A percentile compares a stretch with the other conserved stretches of the same genome.
These are phyloP conservation scores for Komagataea norvegica DNA, from an alignment of 1,139 yeast genomes.

Conservation along the genomic window DNA sequence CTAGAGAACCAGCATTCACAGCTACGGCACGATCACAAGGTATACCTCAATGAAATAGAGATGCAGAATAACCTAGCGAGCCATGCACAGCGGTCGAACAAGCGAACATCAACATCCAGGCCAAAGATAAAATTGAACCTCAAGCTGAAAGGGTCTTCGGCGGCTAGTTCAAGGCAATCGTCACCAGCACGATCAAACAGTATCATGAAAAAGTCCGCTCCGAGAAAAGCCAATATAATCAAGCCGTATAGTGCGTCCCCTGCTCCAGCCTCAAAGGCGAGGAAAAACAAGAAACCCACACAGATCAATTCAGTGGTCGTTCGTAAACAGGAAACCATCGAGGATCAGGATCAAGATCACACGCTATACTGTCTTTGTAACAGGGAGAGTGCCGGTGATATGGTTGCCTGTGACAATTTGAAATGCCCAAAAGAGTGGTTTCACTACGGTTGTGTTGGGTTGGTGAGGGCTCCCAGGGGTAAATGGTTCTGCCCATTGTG, in stretches of 20 bases:
- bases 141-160: background rate
- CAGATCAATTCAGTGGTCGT: constrained; percentile 4
- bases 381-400: constrained; percentile 65
- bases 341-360: constrained; percentile 35
- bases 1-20: constrained; percentile 21
- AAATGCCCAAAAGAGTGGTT: constrained; percentile 73
- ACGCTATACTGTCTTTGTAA: constrained; percentile 64
- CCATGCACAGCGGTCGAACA: constrained; percentile 20
- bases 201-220: background rate
- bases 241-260: background rate
- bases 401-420: constrained; percentile 77
- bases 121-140: constrained; percentile 7
- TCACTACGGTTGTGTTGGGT: constrained; percentile 71
- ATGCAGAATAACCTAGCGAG: constrained; percentile 13
- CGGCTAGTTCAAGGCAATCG: background rate
- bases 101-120: constrained; percentile 10
- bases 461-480: constrained; percentile 63
- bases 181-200: background rate
- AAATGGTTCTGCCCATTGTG: constrained; percentile 76
- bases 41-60: constrained; percentile 21
- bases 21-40: constrained; percentile 21
- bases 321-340: constrained; percentile 2
- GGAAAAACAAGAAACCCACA: no score
- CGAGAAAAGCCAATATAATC: background rate
- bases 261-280: background rate